Conservation (phyloP, 192 early-diverging fungal genomes). For the Podila clonocystis region DNA sequence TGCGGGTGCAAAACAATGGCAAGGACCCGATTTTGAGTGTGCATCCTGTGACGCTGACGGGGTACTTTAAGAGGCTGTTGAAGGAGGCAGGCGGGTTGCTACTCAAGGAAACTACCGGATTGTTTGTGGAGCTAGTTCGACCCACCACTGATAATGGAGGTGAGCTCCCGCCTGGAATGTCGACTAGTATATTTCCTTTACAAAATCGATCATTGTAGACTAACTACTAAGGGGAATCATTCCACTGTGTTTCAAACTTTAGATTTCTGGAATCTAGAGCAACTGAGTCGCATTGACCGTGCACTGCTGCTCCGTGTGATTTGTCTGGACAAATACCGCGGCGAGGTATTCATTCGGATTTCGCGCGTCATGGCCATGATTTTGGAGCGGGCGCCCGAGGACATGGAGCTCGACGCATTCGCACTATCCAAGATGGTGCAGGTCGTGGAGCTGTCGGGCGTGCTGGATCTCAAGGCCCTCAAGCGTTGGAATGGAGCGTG, state of each 20-base stretch:
- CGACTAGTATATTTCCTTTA: background rate
- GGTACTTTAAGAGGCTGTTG: constrained; percentile 34
- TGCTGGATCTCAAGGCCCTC: constrained; percentile 34
- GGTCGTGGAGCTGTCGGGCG: constrained; percentile 31
- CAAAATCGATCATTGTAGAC: no score
- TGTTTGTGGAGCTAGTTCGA: constrained; percentile 40
- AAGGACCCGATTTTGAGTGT: constrained; percentile 25
- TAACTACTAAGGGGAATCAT: no score
- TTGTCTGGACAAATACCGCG: constrained; percentile 34
- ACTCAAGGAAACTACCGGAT: constrained; percentile 28
- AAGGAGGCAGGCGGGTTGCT: constrained; percentile 31
- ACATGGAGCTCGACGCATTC: constrained; percentile 46
- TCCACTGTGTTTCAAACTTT: background rate
- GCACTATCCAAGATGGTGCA: constrained; percentile 45
- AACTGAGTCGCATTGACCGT: constrained; percentile 27
- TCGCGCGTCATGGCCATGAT: constrained; percentile 35
- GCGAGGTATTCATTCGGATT: constrained; percentile 31
- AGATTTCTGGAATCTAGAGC: constrained; percentile 42
- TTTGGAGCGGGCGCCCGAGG: constrained; percentile 19
- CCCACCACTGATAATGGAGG: constrained; percentile 36
- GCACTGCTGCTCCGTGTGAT: constrained; percentile 31
- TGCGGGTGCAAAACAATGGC: constrained; percentile 9
- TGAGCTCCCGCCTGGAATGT: background rate
- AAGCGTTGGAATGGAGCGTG: constrained; percentile 40
- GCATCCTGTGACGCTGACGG: constrained; percentile 41